A percentile compares a stretch with the other conserved stretches of the same genome.
Conservation (phyloP, 2,329 filamentous ascomycete genomes). For the Claviceps sp. region DNA sequence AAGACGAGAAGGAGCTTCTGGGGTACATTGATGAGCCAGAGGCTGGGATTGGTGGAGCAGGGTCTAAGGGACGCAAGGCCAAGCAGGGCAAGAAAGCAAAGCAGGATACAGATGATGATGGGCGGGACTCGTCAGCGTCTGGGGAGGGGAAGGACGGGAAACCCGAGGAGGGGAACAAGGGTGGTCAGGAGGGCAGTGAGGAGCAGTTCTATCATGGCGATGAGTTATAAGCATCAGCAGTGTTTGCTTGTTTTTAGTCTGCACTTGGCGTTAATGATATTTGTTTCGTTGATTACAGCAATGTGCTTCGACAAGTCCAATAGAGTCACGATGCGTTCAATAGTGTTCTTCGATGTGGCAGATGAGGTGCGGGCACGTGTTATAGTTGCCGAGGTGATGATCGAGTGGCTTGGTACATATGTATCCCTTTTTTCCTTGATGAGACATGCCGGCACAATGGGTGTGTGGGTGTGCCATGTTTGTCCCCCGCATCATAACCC, state of each 20-base stretch:
- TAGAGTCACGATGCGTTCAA: too few species aligned
- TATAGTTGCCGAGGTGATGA: too few species aligned
- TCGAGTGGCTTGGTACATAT: too few species aligned
- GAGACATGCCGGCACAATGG: too few species aligned
- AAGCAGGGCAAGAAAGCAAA: constrained; percentile 1
- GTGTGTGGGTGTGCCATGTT: too few species aligned
- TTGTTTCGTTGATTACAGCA: too few species aligned
- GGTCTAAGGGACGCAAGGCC: constrained; percentile 17
- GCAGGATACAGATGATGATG: constrained; percentile 11
- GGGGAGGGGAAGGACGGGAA: not conserved
- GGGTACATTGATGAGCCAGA: constrained; percentile 48
- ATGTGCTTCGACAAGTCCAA: too few species aligned
- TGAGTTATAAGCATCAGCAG: constrained; percentile 2
- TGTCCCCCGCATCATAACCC: too few species aligned
- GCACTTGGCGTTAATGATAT: too few species aligned
- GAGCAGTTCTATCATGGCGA: constrained; percentile 33
- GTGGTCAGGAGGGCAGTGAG: constrained; percentile 28
- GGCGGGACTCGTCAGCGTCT: constrained; percentile 4
- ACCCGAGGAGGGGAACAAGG: constrained; percentile 3
- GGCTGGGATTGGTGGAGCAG: constrained; percentile 7
- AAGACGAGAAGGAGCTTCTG: constrained; percentile 46
- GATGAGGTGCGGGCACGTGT: too few species aligned
- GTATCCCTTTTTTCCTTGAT: too few species aligned
- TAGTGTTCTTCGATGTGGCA: too few species aligned
- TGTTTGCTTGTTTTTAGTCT: not conserved